A percentile compares a stretch with the other conserved stretches of the same genome.
These are phyloP conservation scores for Gossypium davidsonii DNA, from an alignment of 441 rosid species.

Conservation along the genomic window DNA sequence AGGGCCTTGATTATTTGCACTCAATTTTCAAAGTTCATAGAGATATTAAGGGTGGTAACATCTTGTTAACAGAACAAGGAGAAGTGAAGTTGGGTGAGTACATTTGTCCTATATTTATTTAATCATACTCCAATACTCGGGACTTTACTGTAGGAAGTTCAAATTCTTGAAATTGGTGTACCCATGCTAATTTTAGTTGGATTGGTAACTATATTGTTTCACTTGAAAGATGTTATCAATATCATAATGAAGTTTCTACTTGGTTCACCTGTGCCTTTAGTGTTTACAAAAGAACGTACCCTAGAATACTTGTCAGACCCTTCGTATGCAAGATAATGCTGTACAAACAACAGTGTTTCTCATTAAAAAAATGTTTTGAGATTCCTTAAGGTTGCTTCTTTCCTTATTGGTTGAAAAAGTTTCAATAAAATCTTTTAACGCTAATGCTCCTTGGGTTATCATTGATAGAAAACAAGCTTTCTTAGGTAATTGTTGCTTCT, in stretches of 20 bases:
- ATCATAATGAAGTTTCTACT: neutral
- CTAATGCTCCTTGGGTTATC: neutral
- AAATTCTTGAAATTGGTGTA: neutral
- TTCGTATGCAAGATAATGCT: neutral
- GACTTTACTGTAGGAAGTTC: neutral
- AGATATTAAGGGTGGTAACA: slow-evolving; percentile 98
- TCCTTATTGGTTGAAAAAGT: neutral
- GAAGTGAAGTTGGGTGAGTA: slow-evolving; percentile 97
- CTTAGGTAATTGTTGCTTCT: neutral
- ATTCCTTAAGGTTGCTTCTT: neutral
- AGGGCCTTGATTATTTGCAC: slow-evolving; percentile 98
- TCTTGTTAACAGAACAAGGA: slow-evolving; percentile 97
- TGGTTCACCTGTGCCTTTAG: neutral
- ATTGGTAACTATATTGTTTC: neutral
- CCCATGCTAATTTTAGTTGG: neutral
- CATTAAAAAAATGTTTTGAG: neutral
- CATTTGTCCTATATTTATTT: slow-evolving; percentile 10
- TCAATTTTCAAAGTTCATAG: slow-evolving; percentile 96
- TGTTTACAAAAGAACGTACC: neutral
- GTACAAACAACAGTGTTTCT: neutral
- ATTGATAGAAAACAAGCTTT: neutral
- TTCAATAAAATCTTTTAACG: neutral
- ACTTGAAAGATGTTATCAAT: neutral
- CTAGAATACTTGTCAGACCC: neutral
- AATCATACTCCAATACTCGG: neutral